Base-by-base conservation (phyloP, 1,139 yeast species). In the Yamadazyma triangularis region DNA sequence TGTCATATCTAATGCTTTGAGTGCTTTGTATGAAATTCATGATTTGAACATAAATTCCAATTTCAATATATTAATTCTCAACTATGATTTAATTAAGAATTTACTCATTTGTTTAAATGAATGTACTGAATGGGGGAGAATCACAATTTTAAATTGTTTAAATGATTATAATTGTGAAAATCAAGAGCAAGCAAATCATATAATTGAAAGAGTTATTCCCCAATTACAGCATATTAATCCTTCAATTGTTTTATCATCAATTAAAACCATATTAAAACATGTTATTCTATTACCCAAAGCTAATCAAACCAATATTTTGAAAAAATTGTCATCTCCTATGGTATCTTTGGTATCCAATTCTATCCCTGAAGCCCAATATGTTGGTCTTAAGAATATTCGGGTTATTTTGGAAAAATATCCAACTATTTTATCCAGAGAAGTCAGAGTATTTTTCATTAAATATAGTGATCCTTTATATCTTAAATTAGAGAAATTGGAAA, bases 51-150 rank as follows among this genome's bases (percentile, higher is more conserved):
- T 39, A 5, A 80, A 83, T 45, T 74, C 85, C 34, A 54, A 64
- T 43, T 32, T 41, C 26, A 42, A 62, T 21, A 50, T 75, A 54
- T 51, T 68, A 37, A 58, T 47, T 11, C 52, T 73, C 28, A 62
- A 69, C 38, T 39, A 64, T 11, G 64, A 62, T 18, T 65, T 77
- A 30, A 67, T 84, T 34, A 77, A 77, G 42, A 81, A 73, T 52
- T 70, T 91, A 39, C 66, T 93, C 38, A 69, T 79, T 44, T 95
- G 96, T 18, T 69, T 93, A 43, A 89, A 89, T 56, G 99, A 93
- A 60, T 91, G 97, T 60, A 89, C 97, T 1, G 99, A 93, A 61
- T 93, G 99, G 99, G 98, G 98, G 5, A 75, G 98, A 50, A 84
- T 91, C 43, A 79, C 96, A 2, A 85, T 93, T 28, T 68, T 93